A percentile compares a stretch with the other conserved stretches of the same genome.
These are phyloP conservation scores for Ogataea polymorpha DNA, from an alignment of 805 yeast genomes.

Conservation along the genomic window DNA sequence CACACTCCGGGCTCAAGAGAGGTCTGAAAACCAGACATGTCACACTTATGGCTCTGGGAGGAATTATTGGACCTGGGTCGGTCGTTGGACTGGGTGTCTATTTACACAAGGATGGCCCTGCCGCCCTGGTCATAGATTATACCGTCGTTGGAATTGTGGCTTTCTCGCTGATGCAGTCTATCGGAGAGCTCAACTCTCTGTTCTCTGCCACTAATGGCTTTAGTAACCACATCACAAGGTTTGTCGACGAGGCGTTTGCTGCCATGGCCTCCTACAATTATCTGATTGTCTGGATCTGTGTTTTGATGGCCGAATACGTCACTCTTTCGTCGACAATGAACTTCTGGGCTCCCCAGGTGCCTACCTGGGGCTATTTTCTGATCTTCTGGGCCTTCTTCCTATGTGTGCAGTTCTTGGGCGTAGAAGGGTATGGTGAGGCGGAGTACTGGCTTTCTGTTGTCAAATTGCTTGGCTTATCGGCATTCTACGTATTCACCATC, in stretches of 20 bases:
- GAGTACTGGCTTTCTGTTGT: constrained; percentile 51
- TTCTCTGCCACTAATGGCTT: constrained; percentile 44
- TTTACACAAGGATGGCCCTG: constrained; percentile 46
- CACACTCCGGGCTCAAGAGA: constrained; percentile 38
- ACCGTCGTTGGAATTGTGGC: constrained; percentile 47
- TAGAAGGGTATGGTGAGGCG: constrained; percentile 50
- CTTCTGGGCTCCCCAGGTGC: constrained; percentile 49
- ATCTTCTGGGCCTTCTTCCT: constrained; percentile 49
- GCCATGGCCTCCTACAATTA: constrained; percentile 50
- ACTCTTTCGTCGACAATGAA: constrained; percentile 46
- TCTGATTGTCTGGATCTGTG: constrained; percentile 51
- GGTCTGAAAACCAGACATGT: constrained; percentile 49
- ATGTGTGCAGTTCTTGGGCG: constrained; percentile 47
- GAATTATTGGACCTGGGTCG: constrained; percentile 55
- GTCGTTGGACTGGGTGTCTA: constrained; percentile 48
- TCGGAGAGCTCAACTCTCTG: constrained; percentile 48
- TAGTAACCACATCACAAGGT: constrained; percentile 44
- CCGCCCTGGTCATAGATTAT: constrained; percentile 44
- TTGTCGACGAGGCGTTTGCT: constrained; percentile 50
- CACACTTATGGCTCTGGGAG: constrained; percentile 49
- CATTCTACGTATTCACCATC: constrained; percentile 43
- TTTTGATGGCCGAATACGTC: constrained; percentile 49
- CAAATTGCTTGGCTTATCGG: constrained; percentile 37
- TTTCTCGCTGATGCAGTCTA: constrained; percentile 47
- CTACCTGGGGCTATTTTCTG: constrained; percentile 50